Percentiles rank a stretch among this genome's conserved stretches.
Conservation (phyloP, 768 basidiomycete genomes). For the Porphyrellus cyaneotinctus region DNA sequence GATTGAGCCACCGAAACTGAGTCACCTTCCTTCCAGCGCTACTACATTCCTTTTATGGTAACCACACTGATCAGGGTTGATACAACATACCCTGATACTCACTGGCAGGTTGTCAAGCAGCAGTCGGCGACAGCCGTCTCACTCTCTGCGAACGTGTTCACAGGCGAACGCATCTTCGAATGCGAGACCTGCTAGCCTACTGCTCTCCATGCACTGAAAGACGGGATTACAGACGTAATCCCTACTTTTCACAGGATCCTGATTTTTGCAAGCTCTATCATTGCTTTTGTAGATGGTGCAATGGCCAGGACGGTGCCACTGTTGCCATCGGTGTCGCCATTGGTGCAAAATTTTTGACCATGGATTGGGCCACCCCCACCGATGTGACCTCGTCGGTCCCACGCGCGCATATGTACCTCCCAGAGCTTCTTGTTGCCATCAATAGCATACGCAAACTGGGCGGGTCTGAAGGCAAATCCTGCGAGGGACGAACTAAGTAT, state of each 20-base stretch:
- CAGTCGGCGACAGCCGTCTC: too few species aligned
- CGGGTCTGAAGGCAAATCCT: not conserved
- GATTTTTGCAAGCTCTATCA: constrained; percentile 15
- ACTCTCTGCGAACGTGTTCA: not conserved
- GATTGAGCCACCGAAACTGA: constrained; percentile 12
- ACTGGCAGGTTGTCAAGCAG: too few species aligned
- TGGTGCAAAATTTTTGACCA: not conserved
- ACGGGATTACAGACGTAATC: not conserved
- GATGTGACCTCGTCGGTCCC: constrained; percentile 20
- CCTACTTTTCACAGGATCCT: not conserved
- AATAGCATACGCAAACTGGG: not conserved
- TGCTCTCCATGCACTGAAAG: not conserved
- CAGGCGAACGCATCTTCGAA: not conserved
- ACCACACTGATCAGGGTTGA: not conserved
- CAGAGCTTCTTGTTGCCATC: constrained; percentile 6
- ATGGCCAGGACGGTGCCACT: constrained; percentile 16
- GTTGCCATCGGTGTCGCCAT: constrained; percentile 26
- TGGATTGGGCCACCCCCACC: constrained; percentile 20
- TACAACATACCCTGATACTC: too few species aligned
- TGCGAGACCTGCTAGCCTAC: not conserved
- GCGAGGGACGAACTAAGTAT: not conserved
- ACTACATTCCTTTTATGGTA: constrained; percentile 17
- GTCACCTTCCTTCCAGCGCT: constrained; percentile 12
- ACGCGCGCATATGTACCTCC: constrained; percentile 14
- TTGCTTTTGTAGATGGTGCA: constrained; percentile 1